Evolutionary conservation across 2,329 filamentous ascomycete genomes (phyloP), one percentile per base, ranked within the genome.

Genomic region (Huntiella savannae): DNA sequence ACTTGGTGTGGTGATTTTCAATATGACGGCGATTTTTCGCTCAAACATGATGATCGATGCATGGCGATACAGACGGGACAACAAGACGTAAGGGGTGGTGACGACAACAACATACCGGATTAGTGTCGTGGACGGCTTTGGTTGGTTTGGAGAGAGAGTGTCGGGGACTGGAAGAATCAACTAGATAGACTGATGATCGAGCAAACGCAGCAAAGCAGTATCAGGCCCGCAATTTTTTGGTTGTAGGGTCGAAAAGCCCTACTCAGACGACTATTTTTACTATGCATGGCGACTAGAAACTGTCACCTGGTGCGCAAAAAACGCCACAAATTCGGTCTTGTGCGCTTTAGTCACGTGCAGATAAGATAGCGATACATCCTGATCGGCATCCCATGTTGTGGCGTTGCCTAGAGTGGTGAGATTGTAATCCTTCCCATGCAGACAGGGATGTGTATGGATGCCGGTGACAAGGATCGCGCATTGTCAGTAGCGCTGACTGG

Each of bases 201-300:
- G 46, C 28, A 40, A 37, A 45, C 43, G 40, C 40, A 43, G 36
- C 48, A 42, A 28, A 39, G 35, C 33, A 40, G 45, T 44, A 10
- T 28, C 22, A 28, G 38, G 42, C 49, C 49, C 49, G 49, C 45
- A 47, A 36, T 37, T 50, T 47, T 47, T 49, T 40, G 39, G 42
- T 16, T 45, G 41, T 50, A 50, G 49, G 49, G 49, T 47, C 49
- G 37, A 50, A 50, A 47, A 47, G 45, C 49, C 49, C 49, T 50
- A 50, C 38, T 13, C 33, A 40, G 34, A 37, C n/a, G n/a, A 22
- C 33, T 32, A 47, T 22, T 42, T 46, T 43, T 37, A 32, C 19
- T 16, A 33, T 15, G 6, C 16, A 35, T 42, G 40, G 16, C 22
- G 44, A 17, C 19, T 28, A 40, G 41, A 47, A 40, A 44, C 33